phyloP scores from a whole-genome alignment of 1,284 basidiomycete species.

The Microstroma glucosiphilum region DNA sequence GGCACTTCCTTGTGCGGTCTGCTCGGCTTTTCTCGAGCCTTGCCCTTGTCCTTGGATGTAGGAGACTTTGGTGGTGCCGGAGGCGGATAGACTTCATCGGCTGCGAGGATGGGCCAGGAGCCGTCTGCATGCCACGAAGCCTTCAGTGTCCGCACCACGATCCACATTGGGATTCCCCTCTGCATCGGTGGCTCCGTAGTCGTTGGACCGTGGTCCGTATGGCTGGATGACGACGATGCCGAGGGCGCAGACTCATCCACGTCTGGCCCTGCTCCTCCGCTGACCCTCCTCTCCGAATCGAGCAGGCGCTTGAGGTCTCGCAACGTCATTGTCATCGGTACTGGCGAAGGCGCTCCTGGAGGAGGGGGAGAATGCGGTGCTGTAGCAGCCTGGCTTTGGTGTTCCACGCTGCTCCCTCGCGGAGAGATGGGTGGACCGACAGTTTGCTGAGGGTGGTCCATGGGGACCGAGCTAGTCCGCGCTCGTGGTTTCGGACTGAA shows the following conservation, averaged over 20 bases:
- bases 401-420: too few species aligned
- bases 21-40: background rate
- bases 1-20: background rate
- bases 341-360: too few species aligned
- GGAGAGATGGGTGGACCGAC: too few species aligned
- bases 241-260: background rate
- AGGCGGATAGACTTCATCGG: background rate
- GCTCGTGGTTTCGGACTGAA: too few species aligned
- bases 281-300: conserved; percentile 1
- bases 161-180: background rate
- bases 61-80: too few species aligned
- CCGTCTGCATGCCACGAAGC: conserved; percentile 6
- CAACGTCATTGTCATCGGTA: background rate
- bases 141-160: conserved; percentile 2
- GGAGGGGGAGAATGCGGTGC: background rate
- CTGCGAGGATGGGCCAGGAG: conserved; percentile 1
- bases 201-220: too few species aligned
- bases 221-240: too few species aligned
- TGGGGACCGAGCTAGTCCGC: too few species aligned
- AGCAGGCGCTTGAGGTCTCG: conserved; percentile 7
- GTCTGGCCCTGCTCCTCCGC: background rate
- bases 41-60: background rate
- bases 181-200: background rate
- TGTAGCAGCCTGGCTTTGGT: background rate
- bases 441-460: too few species aligned